phyloP scores from a whole-genome alignment of 345 rosid genomes.

The Corchorus olitorius region DNA sequence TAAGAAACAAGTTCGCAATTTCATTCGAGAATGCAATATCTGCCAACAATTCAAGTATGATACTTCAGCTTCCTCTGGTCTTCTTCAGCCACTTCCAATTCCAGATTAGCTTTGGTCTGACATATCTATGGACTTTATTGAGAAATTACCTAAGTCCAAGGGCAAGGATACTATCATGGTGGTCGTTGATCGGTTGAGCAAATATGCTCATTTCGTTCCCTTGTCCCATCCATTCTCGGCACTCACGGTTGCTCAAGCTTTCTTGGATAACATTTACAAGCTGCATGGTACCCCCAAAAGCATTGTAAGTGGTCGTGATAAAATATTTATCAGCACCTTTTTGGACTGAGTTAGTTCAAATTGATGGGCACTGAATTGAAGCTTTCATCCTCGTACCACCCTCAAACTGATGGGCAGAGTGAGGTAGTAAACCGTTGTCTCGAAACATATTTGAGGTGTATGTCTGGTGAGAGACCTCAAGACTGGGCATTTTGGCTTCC shows the following conservation, averaged over 20 bases:
- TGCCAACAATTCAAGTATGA: neutral
- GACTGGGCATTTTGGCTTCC: neutral
- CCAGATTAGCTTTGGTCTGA: too few species aligned
- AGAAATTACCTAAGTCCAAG: accelerated
- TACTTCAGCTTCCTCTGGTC: too few species aligned
- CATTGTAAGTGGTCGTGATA: neutral
- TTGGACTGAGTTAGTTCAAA: neutral
- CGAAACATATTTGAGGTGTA: neutral
- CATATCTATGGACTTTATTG: too few species aligned
- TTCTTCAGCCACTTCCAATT: too few species aligned
- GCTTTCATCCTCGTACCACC: neutral
- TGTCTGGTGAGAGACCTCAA: neutral
- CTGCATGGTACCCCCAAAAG: neutral
- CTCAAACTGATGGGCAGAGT: neutral
- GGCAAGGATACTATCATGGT: too few species aligned
- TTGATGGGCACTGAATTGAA: neutral
- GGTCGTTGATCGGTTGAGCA: too few species aligned
- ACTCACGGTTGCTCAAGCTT: too few species aligned
- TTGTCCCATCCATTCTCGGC: too few species aligned
- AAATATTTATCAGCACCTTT: neutral
- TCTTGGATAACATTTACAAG: neutral
- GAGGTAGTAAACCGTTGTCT: neutral
- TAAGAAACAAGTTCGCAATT: neutral
- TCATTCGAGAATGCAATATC: neutral
- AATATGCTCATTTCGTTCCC: too few species aligned